Evolutionary conservation across 768 basidiomycete genomes (phyloP).

Genomic region (Pisolithus tinctorius): DNA sequence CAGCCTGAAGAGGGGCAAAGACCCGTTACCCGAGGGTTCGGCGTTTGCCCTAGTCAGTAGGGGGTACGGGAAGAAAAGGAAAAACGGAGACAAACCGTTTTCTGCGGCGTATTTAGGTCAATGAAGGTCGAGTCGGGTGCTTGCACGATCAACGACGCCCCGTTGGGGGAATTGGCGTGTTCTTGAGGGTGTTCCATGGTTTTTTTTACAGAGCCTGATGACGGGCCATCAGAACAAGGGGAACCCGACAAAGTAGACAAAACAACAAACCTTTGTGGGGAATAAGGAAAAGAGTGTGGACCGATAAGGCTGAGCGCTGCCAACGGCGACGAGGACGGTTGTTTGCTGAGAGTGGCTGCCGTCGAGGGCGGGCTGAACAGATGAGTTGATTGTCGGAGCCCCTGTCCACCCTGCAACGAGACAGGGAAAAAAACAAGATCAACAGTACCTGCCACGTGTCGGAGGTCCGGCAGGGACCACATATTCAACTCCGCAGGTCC

Average conservation of each 20-base stretch:
- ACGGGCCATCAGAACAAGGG: conserved; percentile 16
- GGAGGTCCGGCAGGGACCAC: conserved; percentile 21
- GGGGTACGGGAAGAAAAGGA: conserved; percentile 22
- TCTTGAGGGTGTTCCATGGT: conserved; percentile 24
- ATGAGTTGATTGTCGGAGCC: conserved; percentile 32
- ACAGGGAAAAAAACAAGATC: conserved; percentile 29
- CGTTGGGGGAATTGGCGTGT: conserved; percentile 14
- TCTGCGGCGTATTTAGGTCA: conserved; percentile 17
- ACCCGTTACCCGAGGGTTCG: conserved; percentile 21
- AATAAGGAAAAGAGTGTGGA: not conserved
- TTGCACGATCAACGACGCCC: conserved; percentile 1
- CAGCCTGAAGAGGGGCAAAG: conserved; percentile 18
- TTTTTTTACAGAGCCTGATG: conserved; percentile 24
- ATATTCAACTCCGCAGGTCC: not conserved
- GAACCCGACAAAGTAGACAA: not conserved
- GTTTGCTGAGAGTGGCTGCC: conserved; percentile 12
- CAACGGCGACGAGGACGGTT: conserved; percentile 7
- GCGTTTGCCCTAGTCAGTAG: conserved; percentile 21
- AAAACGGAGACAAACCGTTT: conserved; percentile 25
- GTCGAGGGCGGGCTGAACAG: conserved; percentile 11
- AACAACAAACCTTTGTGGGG: conserved; percentile 10
- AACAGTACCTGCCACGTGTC: conserved; percentile 23
- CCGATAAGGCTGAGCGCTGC: conserved; percentile 1
- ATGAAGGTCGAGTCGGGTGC: conserved; percentile 19
- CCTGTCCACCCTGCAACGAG: conserved; percentile 26